Base-by-base conservation (phyloP, 148 eudicot genomes). In the Spergularia bocconei region DNA sequence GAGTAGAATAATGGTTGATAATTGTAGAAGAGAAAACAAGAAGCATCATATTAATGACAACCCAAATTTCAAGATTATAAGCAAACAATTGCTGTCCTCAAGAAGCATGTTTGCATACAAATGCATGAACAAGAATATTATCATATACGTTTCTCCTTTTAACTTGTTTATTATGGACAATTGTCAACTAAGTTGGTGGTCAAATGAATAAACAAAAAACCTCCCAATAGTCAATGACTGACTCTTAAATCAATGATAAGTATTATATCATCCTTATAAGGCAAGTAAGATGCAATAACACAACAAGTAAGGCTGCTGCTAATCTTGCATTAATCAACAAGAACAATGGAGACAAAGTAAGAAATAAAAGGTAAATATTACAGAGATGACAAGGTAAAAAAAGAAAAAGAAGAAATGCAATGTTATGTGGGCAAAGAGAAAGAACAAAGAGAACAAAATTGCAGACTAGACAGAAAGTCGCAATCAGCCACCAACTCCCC, bases 21-120 rank as follows among this genome's bases (percentile, higher is more conserved):
- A 9, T 44, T 44, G 48, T 44, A 44, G 48, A 44, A 44, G 10
- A 44, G 48, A 44, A 44, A 44, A 44, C 48, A 44, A 44, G 9
- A 44, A 44, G 48, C 48, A 44, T 44, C 7, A 44, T 44, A 5
- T 0, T 44, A 44, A 44, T 44, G 48, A 44, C 48, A 44, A 44
- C 48, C 48, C 48, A 44, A 44, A 44, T 6, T 44, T 44, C 48
- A 44, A 44, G 48, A 44, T 44, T 44, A 44, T 44, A 44, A 44
- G 48, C 48, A 57, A 57, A 67, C 33, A 60, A 60, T 54, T 54
- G 75, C 62, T 16, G 64, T 63, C 64, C 13, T 78, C 71, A 78
- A 71, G 71, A 78, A 78, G 80, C 75, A 78, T 78, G 80, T 78
- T 54, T 78, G 75, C 70, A 63, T n/a, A 41, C 70, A 51, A 9